Conservation (phyloP, 768 basidiomycete genomes). For the Rhodosporidiobolus sp. region DNA sequence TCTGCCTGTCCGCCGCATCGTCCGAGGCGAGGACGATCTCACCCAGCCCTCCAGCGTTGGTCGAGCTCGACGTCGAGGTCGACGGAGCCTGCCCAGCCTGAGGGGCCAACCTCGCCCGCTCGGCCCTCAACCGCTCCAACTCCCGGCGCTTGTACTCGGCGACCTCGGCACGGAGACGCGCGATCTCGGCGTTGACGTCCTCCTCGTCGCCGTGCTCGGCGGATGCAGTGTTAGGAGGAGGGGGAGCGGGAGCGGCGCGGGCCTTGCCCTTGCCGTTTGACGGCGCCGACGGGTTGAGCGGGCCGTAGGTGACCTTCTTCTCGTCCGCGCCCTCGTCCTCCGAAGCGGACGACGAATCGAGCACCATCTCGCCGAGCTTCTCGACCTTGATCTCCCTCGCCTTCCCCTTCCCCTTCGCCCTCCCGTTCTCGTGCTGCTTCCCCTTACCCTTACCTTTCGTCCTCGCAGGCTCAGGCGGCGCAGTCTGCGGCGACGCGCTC, state of each 20-base stretch:
- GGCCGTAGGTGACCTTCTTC: no score
- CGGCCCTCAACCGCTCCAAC: background rate
- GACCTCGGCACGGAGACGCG: background rate
- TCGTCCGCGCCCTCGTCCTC: no score
- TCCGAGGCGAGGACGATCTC: background rate
- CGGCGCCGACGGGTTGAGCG: no score
- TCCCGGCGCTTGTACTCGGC: slow-evolving; percentile 1
- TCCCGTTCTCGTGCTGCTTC: no score
- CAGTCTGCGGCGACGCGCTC: background rate
- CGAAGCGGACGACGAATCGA: no score
- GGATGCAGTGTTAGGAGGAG: background rate
- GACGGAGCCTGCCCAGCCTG: background rate
- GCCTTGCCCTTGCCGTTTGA: background rate
- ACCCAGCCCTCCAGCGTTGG: no score
- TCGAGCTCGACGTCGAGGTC: no score
- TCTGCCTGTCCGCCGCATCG: background rate
- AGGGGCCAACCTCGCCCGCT: background rate
- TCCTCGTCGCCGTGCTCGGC: background rate
- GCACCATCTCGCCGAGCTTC: no score
- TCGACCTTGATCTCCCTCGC: no score
- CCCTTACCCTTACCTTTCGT: no score
- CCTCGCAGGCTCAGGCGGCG: background rate
- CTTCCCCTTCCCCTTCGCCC: no score
- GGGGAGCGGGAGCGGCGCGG: background rate
- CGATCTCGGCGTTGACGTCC: background rate